phyloP scores from a whole-genome alignment of 108 stramenopile genomes.

The Schizochytrium sp. region DNA sequence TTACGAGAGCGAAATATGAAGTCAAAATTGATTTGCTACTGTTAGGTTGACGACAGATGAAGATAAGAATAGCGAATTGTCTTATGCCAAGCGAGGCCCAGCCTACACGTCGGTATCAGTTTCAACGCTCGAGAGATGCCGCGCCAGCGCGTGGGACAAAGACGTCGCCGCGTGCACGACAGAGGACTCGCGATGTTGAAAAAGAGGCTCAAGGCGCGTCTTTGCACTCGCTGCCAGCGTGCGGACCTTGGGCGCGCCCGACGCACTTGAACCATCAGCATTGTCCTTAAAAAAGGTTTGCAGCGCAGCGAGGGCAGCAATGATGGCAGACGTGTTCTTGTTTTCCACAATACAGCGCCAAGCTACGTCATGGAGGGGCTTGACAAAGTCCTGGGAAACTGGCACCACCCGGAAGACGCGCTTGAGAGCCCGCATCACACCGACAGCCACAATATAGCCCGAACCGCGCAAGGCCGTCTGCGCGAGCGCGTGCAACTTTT shows the following conservation, averaged over 20 bases:
- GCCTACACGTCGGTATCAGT: no score
- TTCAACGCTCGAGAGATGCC: background rate
- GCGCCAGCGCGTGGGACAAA: background rate
- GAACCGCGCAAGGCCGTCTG: background rate
- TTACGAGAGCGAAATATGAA: no score
- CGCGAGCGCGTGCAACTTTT: background rate
- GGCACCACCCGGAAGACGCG: background rate
- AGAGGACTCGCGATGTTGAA: background rate
- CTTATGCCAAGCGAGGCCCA: no score
- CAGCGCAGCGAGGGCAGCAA: constrained; percentile 1
- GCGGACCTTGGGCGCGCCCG: background rate
- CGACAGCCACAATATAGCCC: constrained; percentile 4
- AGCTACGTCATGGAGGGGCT: background rate
- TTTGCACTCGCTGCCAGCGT: background rate
- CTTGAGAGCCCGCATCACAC: background rate
- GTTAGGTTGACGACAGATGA: no score
- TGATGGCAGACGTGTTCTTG: background rate
- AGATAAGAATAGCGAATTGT: no score
- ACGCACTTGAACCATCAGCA: background rate
- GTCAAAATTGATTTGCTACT: no score
- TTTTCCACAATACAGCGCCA: constrained; percentile 11
- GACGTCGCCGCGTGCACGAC: background rate
- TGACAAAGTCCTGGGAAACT: background rate
- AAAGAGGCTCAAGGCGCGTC: background rate
- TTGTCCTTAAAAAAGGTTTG: background rate